These are phyloP conservation scores for Colletotrichum spinosum DNA, from an alignment of 2,329 filamentous ascomycete species.

Conservation along the genomic window DNA sequence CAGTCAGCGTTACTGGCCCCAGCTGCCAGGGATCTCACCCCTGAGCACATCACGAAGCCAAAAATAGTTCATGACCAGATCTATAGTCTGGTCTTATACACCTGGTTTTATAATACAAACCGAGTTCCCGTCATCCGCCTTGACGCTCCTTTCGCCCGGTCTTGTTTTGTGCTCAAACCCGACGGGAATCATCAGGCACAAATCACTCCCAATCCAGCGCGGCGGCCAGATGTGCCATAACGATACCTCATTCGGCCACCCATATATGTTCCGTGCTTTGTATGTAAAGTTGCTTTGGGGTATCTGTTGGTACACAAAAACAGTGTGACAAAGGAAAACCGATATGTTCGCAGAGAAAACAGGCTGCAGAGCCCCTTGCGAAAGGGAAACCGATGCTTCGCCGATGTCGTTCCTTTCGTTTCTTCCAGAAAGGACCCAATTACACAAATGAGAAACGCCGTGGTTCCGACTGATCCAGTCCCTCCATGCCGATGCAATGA, in stretches of 20 bases:
- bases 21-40: not conserved
- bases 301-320: slow-evolving; percentile 39
- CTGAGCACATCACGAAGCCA: not conserved
- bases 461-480: slow-evolving; percentile 31
- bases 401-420: slow-evolving; percentile 25
- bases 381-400: slow-evolving; percentile 17
- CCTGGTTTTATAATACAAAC: slow-evolving; percentile 29
- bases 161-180: not conserved
- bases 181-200: no score
- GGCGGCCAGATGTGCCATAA: not conserved
- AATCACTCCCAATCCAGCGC: not conserved
- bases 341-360: slow-evolving; percentile 15
- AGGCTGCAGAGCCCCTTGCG: not conserved
- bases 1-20: no score
- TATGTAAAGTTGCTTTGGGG: slow-evolving; percentile 38
- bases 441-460: slow-evolving; percentile 27
- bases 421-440: slow-evolving; percentile 12
- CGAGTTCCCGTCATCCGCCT: slow-evolving; percentile 18
- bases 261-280: slow-evolving; percentile 32
- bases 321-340: slow-evolving; percentile 34
- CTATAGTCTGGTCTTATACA: slow-evolving; percentile 20
- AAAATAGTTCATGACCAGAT: slow-evolving; percentile 9
- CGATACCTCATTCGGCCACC: slow-evolving; percentile 18
- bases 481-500: slow-evolving; percentile 23
- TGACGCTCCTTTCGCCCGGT: not conserved